Conservation (phyloP, 768 basidiomycete species). For the Pleurotus djamor region DNA sequence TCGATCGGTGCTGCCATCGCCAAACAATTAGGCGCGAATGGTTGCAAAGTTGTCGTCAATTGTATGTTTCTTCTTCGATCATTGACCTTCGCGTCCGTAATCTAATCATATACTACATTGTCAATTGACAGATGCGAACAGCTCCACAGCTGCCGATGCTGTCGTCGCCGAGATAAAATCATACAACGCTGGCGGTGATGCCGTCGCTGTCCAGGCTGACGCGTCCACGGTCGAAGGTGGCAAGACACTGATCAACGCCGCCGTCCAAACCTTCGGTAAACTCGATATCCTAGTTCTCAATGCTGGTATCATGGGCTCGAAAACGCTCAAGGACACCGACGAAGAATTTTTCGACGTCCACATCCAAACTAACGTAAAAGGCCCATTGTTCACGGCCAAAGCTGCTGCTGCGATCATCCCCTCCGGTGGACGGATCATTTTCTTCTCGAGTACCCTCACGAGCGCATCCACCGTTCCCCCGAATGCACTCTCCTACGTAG, state of each 20-base stretch:
- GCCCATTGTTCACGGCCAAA: conserved; percentile 54
- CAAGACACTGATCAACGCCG: conserved; percentile 42
- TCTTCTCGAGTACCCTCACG: conserved; percentile 54
- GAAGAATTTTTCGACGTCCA: conserved; percentile 51
- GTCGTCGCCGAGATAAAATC: conserved; percentile 45
- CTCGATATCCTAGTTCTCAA: conserved; percentile 61
- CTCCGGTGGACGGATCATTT: conserved; percentile 54
- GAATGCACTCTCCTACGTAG: conserved; percentile 48
- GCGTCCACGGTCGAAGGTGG: conserved; percentile 46
- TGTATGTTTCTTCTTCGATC: neutral
- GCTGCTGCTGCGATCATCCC: conserved; percentile 39
- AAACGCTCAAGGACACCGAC: conserved; percentile 43
- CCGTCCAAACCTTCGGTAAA: conserved; percentile 45
- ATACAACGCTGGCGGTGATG: conserved; percentile 34
- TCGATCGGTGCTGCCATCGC: conserved; percentile 63
- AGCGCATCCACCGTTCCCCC: conserved; percentile 39
- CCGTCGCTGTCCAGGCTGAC: conserved; percentile 52
- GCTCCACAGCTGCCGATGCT: conserved; percentile 37
- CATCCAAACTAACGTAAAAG: conserved; percentile 57
- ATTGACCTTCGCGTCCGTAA: neutral
- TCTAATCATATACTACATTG: neutral
- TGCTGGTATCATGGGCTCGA: conserved; percentile 55
- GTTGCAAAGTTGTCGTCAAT: conserved; percentile 59
- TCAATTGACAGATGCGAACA: conserved; percentile 30
- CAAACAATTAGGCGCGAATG: conserved; percentile 47